Conservation (phyloP, 306 rosid species). For the Prunus persica region DNA sequence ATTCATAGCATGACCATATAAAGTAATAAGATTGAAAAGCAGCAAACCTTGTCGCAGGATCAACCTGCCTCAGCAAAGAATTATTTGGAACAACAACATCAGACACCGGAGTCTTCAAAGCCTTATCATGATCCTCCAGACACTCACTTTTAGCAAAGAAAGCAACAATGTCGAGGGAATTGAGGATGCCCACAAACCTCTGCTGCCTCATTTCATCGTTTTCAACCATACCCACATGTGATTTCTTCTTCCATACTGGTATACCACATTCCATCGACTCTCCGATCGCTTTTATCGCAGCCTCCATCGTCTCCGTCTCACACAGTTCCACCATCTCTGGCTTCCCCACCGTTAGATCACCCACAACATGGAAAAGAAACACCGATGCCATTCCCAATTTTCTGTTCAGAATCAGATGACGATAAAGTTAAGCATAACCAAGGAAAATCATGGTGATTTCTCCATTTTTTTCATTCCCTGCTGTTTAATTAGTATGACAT, state of each 20-base stretch:
- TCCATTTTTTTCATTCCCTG: background rate
- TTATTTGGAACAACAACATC: slow-evolving; percentile 58
- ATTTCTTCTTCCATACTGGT: slow-evolving; percentile 79
- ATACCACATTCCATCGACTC: slow-evolving; percentile 84
- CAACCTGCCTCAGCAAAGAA: slow-evolving; percentile 73
- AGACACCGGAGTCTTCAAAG: slow-evolving; percentile 69
- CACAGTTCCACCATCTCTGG: slow-evolving; percentile 88
- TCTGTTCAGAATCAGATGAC: slow-evolving; percentile 13
- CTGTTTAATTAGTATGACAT: background rate
- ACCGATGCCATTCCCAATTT: slow-evolving; percentile 74
- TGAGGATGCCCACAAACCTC: slow-evolving; percentile 90
- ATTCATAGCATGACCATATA: background rate
- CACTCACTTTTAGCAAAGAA: slow-evolving; percentile 64
- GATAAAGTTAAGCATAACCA: background rate
- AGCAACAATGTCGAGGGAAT: slow-evolving; percentile 82
- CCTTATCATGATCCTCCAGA: slow-evolving; percentile 81
- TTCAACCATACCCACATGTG: slow-evolving; percentile 50
- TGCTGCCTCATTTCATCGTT: slow-evolving; percentile 75
- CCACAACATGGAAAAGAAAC: slow-evolving; percentile 89
- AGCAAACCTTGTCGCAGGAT: slow-evolving; percentile 70
- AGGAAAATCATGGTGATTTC: background rate
- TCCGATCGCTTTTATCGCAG: slow-evolving; percentile 74
- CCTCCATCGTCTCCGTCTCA: slow-evolving; percentile 77
- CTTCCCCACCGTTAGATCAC: slow-evolving; percentile 97
- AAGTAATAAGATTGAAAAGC: background rate